Evolutionary conservation across 352 stramenopile species (phyloP).

Genomic region (Pythium oligandrum): DNA sequence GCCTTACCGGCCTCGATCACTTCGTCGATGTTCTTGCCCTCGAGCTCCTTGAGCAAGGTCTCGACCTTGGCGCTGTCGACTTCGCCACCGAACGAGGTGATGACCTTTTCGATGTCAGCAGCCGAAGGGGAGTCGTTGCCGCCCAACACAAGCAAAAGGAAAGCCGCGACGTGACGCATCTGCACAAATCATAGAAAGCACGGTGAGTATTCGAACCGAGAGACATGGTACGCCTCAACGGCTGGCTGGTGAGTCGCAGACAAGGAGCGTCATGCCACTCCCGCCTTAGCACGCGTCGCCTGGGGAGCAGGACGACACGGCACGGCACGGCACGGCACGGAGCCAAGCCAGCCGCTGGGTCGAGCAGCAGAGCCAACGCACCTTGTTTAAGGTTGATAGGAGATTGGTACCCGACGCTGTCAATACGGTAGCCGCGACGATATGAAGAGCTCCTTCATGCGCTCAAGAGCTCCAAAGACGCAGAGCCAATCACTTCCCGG

Average conservation of each 20-base stretch:
- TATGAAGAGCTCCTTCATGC: conserved; percentile 17
- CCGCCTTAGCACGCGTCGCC: no score
- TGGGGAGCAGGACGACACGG: no score
- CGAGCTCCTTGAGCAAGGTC: conserved; percentile 82
- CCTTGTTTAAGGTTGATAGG: conserved; percentile 90
- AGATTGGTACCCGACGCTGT: conserved; percentile 79
- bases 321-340: no score
- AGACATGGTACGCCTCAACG: no score
- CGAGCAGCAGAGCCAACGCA: conserved; percentile 23
- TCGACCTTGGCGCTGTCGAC: conserved; percentile 77
- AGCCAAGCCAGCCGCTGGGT: no score
- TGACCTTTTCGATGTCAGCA: conserved; percentile 81
- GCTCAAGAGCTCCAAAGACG: conserved; percentile 28
- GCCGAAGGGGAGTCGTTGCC: conserved; percentile 74
- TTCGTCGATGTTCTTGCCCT: conserved; percentile 87
- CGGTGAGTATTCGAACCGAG: no score
- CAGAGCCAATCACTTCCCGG: conserved; percentile 79
- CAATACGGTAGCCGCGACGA: conserved; percentile 43
- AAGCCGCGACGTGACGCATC: conserved; percentile 92
- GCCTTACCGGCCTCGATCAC: conserved; percentile 79
- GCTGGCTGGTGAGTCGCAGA: neutral
- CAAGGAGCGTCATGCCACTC: neutral
- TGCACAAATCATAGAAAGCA: conserved; percentile 15
- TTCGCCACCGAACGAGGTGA: conserved; percentile 78
- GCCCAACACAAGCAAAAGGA: conserved; percentile 82